A percentile compares a stretch with the other conserved stretches of the same genome.
phyloP scores from a whole-genome alignment of 208 protist species.

The Wallacemonas sp. region DNA sequence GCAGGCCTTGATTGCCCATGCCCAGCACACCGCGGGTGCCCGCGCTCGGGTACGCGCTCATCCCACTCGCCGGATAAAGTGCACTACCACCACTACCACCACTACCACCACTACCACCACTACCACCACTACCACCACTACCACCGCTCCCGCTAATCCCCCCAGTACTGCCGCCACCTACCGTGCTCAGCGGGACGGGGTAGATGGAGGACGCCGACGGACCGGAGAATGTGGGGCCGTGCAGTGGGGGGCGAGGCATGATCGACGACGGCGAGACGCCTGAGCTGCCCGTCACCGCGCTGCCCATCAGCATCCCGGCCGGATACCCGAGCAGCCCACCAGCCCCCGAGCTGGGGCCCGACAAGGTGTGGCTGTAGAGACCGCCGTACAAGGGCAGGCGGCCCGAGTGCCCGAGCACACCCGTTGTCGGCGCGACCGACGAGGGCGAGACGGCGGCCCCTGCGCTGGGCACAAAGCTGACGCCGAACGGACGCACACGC shows the following conservation, averaged over 20 bases:
- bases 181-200: not conserved
- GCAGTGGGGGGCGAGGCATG: not conserved
- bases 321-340: constrained; percentile 3
- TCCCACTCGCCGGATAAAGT: too few species aligned
- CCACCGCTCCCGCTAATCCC: too few species aligned
- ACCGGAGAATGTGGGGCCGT: not conserved
- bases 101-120: too few species aligned
- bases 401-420: constrained; percentile 5
- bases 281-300: not conserved
- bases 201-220: constrained; percentile 11
- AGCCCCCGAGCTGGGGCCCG: not conserved
- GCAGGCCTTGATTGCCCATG: constrained; percentile 26
- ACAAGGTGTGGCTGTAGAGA: constrained; percentile 12
- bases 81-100: too few species aligned
- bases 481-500: constrained; percentile 28
- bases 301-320: not conserved
- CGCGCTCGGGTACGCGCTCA: not conserved
- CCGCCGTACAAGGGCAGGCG: not conserved
- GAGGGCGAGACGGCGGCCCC: not conserved
- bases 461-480: not conserved
- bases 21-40: not conserved
- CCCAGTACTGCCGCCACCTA: not conserved
- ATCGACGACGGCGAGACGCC: constrained; percentile 4
- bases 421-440: not conserved
- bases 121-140: too few species aligned